phyloP scores from a whole-genome alignment of 2,329 filamentous ascomycete genomes.

The Ambrosiella cleistominuta region DNA sequence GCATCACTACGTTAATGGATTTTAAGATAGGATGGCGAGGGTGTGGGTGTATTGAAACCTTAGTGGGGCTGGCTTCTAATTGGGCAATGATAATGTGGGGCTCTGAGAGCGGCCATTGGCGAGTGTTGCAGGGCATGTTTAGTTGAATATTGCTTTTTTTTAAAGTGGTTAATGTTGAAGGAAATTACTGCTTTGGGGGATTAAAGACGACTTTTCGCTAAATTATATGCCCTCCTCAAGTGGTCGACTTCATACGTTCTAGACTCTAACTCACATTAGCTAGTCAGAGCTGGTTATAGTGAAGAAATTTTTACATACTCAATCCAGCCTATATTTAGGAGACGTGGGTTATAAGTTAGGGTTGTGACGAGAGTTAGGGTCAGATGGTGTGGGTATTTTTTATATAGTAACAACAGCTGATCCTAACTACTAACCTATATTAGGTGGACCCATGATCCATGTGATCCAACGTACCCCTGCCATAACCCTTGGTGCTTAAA shows the following conservation, averaged over 20 bases:
- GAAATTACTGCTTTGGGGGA: neutral
- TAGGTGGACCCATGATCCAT: too few relatives aligned
- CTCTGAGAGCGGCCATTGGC: slow-evolving; percentile 9
- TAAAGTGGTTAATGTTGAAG: neutral
- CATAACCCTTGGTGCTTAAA: too few relatives aligned
- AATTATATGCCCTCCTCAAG: neutral
- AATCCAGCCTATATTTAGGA: neutral
- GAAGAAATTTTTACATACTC: slow-evolving; percentile 9
- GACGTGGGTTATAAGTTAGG: neutral
- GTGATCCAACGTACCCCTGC: too few relatives aligned
- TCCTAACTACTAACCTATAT: too few relatives aligned
- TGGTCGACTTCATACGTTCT: neutral
- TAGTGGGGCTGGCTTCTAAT: neutral
- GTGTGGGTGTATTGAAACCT: slow-evolving; percentile 6
- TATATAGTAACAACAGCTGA: too few relatives aligned
- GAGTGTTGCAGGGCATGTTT: neutral
- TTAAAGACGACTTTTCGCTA: neutral
- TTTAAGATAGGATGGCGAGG: neutral
- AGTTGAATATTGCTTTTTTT: neutral
- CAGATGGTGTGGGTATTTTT: too few relatives aligned
- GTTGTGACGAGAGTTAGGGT: too few relatives aligned
- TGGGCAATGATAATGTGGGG: neutral
- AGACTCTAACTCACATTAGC: neutral
- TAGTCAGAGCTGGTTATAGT: slow-evolving; percentile 7
- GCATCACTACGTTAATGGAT: neutral